Evolutionary conservation across 1,284 basidiomycete genomes (phyloP).

Genomic region (Chiua sp.): DNA sequence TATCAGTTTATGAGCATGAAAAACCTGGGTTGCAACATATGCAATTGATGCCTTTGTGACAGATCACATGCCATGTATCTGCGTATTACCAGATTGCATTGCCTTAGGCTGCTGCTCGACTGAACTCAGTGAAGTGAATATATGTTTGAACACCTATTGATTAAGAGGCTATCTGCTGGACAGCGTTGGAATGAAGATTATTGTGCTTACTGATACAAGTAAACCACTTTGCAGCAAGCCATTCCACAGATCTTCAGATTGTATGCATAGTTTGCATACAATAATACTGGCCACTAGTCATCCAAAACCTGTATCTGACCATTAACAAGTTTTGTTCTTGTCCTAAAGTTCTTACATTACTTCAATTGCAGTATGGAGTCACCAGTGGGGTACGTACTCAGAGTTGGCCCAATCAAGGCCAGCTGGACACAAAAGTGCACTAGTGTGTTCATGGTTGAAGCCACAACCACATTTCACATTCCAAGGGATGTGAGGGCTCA

Average conservation of each 20-base stretch:
- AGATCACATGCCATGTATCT: conserved; percentile 1
- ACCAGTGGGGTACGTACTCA: neutral
- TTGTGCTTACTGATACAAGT: neutral
- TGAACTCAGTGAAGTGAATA: conserved; percentile 7
- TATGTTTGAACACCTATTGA: conserved; percentile 7
- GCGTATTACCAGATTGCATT: neutral
- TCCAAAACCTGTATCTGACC: neutral
- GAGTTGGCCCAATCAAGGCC: neutral
- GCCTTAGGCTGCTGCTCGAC: conserved; percentile 6
- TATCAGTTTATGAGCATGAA: too few species aligned
- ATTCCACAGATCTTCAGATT: neutral
- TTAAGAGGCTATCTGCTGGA: too few species aligned
- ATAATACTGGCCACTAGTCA: neutral
- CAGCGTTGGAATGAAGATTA: neutral
- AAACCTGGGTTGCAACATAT: conserved; percentile 5
- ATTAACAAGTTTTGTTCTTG: neutral
- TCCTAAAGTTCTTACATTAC: neutral
- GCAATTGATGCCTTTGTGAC: conserved; percentile 4
- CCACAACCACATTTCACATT: neutral
- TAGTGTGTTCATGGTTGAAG: neutral
- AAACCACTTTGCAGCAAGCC: neutral
- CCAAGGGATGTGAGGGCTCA: neutral
- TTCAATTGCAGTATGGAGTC: too few species aligned
- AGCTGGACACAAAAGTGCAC: neutral
- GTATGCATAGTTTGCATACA: neutral